phyloP scores from a whole-genome alignment of 1,284 basidiomycete genomes.

The Polyporus tsugae region DNA sequence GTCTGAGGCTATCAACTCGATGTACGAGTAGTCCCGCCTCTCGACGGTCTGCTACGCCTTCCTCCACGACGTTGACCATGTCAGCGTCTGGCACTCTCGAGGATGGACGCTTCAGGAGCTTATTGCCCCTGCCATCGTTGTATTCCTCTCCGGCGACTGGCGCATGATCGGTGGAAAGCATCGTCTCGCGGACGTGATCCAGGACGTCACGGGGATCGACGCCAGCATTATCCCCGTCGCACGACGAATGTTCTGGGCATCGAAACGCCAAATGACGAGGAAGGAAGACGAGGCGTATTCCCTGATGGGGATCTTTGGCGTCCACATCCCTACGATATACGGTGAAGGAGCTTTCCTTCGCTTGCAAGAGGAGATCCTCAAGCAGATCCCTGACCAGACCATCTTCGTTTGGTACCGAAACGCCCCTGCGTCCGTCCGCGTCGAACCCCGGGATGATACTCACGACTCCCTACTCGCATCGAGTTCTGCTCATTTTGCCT shows the following conservation, averaged over 20 bases:
- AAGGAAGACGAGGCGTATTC: conserved; percentile 15
- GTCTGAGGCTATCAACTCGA: conserved; percentile 16
- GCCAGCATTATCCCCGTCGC: background rate
- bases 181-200: background rate
- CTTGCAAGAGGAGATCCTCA: background rate
- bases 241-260: conserved; percentile 13
- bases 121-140: background rate
- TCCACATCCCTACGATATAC: conserved; percentile 7
- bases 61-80: conserved; percentile 7
- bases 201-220: conserved; percentile 8
- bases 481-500: too few species aligned
- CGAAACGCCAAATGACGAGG: background rate
- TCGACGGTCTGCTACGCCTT: conserved; percentile 12
- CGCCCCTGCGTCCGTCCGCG: too few species aligned
- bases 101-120: conserved; percentile 20
- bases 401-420: background rate
- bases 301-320: conserved; percentile 12
- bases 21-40: conserved; percentile 12
- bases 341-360: conserved; percentile 2
- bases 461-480: too few species aligned
- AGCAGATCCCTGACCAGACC: background rate
- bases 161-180: conserved; percentile 1
- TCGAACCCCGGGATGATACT: too few species aligned
- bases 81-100: conserved; percentile 1
- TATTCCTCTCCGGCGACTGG: conserved; percentile 8